Evolutionary conservation across 257 asterid species (phyloP), one percentile per base, ranked within the genome.

Genomic region (Primulina tabacum): DNA sequence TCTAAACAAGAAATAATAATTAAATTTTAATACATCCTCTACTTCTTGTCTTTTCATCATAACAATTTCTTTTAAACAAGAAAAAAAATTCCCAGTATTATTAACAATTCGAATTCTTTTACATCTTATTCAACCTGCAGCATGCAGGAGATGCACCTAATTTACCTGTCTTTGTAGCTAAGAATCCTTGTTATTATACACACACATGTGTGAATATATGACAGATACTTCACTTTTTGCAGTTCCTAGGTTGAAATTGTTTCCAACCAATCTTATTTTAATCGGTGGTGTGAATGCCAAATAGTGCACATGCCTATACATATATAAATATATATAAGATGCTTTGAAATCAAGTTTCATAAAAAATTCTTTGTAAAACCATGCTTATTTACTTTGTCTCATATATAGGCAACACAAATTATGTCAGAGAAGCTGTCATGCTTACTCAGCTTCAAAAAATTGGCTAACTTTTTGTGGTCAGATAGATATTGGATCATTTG

Each of bases 221-320:
- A 73, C 69, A 38, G 74, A 76, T 55, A 71, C 69, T 16, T 50
- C 12, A 76, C 70, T 78, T 64, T 71, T 20, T 50, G 59, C 57
- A 79, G 68, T 79, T 77, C 76, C 85, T 68, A 72, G 77, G 80
- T 79, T 72, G 69, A 70, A 74, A 79, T 50, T 59, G 38, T 72
- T 4, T 72, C 60, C 71, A 70, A 73, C 50, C 75, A 66, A 61
- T 69, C 7, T 52, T 60, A 50, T 33, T 73, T 50, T 69, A 28
- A 29, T 33, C 10, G 75, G 79, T 55, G 62, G 75, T 78, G 76
- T 75, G 32, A 75, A 60, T 32, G 76, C 84, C 56, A 80, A 35
- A 73, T 62, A 4, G 20, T 50, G 20, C 73, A 24, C 38, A 60
- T 62, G 69, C 29, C 14, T 58, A 43, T 61, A 5, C 18, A 4